Evolutionary conservation across 768 basidiomycete genomes (phyloP), one percentile per base, ranked within the genome.

Genomic region (Multifurca ochricompacta): DNA sequence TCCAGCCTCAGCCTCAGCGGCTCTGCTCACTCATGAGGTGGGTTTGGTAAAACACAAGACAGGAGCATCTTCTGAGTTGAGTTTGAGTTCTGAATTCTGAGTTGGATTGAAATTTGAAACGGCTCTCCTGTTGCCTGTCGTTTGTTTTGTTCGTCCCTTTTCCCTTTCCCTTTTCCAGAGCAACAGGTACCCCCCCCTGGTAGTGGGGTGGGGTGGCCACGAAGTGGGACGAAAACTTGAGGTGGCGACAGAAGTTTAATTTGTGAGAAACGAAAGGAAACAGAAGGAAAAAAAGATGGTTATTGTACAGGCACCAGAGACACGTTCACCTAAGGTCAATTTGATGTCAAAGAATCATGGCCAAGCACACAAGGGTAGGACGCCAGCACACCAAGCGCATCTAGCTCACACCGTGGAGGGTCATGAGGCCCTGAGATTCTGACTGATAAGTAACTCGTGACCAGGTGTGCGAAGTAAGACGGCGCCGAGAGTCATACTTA

Each of bases 391-490:
- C 25, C 35, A n/a, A 25, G 36, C 19, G 9, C 48, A 39, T 27
- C 53, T 44, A 34, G 28, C 30, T 9, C 9, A 35, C 21, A 13
- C 36, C 48, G 21, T 25, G 18, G 8, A 13, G 7, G 43, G 48
- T 56, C 54, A 56, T 56, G 54, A 51, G 54, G 35, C 25, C 32
- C n/a, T n/a, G n/a, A n/a, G n/a, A n/a, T n/a, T 23, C 32, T 1
- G 30, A 37, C 11, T 37, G 54, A 56, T 56, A 56, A 56, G 54
- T 36, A 30, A 44, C 48, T 18, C 28, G 54, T 56, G 54, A 51
- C 54, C 44, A 34, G 36, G 32, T 41, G 54, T 44, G 42, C 40
- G 39, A 44, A 43, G 48, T 23, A 39, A 19, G 7, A 23, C 19
- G 39, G 28, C 16, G 40, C n/a, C 6, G 2, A 36, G 27, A 23